phyloP scores from a whole-genome alignment of 2,329 filamentous ascomycete genomes.

The Pezicula rhizophila region DNA sequence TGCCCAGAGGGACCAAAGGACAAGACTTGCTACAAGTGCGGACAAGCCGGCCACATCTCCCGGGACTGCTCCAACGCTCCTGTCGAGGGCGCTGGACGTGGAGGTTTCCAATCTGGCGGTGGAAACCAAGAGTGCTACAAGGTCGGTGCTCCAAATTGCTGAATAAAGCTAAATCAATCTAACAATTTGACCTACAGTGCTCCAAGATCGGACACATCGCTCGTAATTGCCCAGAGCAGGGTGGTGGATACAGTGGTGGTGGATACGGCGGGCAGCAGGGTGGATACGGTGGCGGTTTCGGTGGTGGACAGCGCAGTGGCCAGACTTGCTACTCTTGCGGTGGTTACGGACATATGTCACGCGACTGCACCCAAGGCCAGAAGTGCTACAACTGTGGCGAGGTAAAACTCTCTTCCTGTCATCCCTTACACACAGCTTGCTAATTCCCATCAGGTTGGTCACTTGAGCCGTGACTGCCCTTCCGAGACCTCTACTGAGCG shows the following conservation, averaged over 20 bases:
- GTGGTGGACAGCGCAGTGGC: constrained; percentile 45
- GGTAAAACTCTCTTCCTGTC: constrained; percentile 55
- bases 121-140: constrained; percentile 81
- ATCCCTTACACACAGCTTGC: not conserved
- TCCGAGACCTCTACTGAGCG: constrained; percentile 87
- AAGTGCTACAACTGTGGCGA: constrained; percentile 99
- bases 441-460: constrained; percentile 62
- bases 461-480: constrained; percentile 92
- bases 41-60: constrained; percentile 82
- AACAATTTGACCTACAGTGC: constrained; percentile 47
- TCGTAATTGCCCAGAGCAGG: constrained; percentile 73
- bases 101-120: constrained; percentile 31
- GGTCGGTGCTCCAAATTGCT: constrained; percentile 10
- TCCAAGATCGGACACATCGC: constrained; percentile 95
- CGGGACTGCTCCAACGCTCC: constrained; percentile 52
- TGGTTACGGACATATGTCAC: constrained; percentile 93
- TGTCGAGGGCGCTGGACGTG: constrained; percentile 24
- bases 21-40: constrained; percentile 75
- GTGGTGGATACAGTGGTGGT: constrained; percentile 44
- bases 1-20: constrained; percentile 87
- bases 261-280: constrained; percentile 25
- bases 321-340: constrained; percentile 99
- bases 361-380: constrained; percentile 95
- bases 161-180: constrained; percentile 8
- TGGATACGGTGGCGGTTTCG: constrained; percentile 37